Conservation (phyloP, 2,329 filamentous ascomycete species). For the Keithomyces neogunnii region DNA sequence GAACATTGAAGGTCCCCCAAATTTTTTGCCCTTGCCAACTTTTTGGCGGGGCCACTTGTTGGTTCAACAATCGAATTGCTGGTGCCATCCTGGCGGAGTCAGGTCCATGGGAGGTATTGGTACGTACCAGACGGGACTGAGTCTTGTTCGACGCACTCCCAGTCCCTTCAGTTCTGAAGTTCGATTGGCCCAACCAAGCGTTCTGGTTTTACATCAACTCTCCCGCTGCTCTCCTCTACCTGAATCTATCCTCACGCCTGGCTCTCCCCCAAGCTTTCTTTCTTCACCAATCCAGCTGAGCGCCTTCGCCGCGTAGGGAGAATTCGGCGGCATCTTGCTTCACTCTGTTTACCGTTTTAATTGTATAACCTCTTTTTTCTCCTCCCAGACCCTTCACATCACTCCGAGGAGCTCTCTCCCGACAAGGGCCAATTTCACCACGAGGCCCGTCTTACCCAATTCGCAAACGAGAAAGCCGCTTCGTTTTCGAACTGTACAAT, state of each 20-base stretch:
- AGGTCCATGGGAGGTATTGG: constrained; percentile 7
- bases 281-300: constrained; percentile 4
- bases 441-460: not conserved
- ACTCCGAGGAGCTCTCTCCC: constrained; percentile 13
- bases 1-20: constrained; percentile 20
- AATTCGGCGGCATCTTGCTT: constrained; percentile 12
- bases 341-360: constrained; percentile 10
- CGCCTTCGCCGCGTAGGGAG: constrained; percentile 18
- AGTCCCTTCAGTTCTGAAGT: not conserved
- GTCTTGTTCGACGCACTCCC: not conserved
- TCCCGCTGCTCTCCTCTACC: not conserved
- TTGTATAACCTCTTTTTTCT: constrained; percentile 8
- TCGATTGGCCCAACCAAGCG: not conserved
- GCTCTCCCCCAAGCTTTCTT: not conserved
- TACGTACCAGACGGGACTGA: not conserved
- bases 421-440: constrained; percentile 2
- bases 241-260: not conserved
- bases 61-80: constrained; percentile 26
- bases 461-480: not conserved
- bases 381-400: constrained; percentile 8
- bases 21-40: constrained; percentile 21
- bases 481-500: not conserved
- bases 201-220: not conserved
- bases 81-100: constrained; percentile 9
- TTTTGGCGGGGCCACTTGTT: constrained; percentile 21